Evolutionary conservation across 768 basidiomycete genomes (phyloP).

Genomic region (Leccinum fibrillosum): DNA sequence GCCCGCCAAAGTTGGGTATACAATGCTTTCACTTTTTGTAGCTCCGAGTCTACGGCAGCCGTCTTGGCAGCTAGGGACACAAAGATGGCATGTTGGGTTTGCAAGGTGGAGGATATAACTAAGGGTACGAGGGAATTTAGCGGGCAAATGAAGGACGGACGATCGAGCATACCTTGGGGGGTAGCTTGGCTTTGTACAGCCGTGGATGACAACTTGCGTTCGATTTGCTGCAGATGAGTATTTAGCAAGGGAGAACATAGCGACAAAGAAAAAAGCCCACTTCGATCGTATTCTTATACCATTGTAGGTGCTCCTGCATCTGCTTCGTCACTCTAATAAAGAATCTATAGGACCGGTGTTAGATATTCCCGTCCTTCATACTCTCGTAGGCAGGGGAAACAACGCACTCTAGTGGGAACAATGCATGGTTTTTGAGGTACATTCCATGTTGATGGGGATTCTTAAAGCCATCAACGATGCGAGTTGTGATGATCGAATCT

Average conservation of each 20-base stretch:
- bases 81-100: conserved; percentile 77
- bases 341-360: conserved; percentile 42
- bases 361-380: background rate
- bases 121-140: background rate
- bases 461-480: conserved; percentile 74
- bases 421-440: conserved; percentile 73
- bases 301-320: conserved; percentile 66
- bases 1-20: conserved; percentile 79
- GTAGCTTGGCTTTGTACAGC: conserved; percentile 61
- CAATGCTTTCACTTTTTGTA: conserved; percentile 71
- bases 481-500: conserved; percentile 74
- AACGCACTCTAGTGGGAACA: conserved; percentile 78
- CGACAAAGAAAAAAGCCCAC: conserved; percentile 32
- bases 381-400: background rate
- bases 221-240: conserved; percentile 47
- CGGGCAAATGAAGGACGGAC: background rate
- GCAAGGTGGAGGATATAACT: conserved; percentile 75
- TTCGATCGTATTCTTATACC: conserved; percentile 82
- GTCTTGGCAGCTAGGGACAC: conserved; percentile 74
- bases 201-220: conserved; percentile 72
- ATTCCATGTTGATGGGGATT: conserved; percentile 69
- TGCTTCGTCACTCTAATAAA: conserved; percentile 70
- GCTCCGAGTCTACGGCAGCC: conserved; percentile 66
- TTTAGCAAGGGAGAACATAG: background rate
- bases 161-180: conserved; percentile 58